Evolutionary conservation across 176 grass and related monocot species (phyloP).

Genomic region (Alloteropsis semialata): DNA sequence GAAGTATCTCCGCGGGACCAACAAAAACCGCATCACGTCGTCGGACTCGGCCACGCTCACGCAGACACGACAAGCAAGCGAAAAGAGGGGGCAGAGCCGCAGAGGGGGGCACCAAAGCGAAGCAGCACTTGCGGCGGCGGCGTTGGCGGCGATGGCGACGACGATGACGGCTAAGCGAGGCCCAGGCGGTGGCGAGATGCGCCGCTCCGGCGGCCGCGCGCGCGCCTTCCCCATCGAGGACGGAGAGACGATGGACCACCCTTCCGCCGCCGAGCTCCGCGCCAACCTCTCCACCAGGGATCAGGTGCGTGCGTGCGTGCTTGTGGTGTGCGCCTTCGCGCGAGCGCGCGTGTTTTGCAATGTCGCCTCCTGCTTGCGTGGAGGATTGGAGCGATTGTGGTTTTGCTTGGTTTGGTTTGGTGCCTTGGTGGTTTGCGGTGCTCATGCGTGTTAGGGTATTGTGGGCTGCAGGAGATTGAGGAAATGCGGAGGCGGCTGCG

Average conservation of each 20-base stretch:
- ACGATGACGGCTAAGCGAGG: background rate
- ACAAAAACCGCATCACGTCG: background rate
- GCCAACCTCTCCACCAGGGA: conserved; percentile 14
- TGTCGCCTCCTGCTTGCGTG: conserved; percentile 1
- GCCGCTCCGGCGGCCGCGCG: background rate
- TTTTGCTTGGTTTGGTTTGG: background rate
- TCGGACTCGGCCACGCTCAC: background rate
- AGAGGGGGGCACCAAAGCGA: background rate
- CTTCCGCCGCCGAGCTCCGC: background rate
- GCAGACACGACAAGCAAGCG: background rate
- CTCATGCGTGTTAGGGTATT: conserved; percentile 19
- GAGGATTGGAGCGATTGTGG: background rate
- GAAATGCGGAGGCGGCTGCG: conserved; percentile 31
- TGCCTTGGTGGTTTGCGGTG: background rate
- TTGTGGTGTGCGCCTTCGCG: background rate
- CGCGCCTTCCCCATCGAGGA: background rate
- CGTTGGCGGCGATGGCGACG: conserved; percentile 7
- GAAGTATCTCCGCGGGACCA: background rate
- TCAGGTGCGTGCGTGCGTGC: background rate
- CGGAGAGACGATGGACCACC: background rate
- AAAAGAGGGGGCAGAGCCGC: background rate
- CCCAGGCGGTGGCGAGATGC: conserved; percentile 14
- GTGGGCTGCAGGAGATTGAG: conserved; percentile 30
- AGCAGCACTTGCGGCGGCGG: conserved; percentile 8
- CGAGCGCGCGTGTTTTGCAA: background rate